Percentiles rank a stretch among this genome's conserved stretches.
Evolutionary conservation across 192 early-diverging fungal genomes (phyloP).

Genomic region (Piromyces sp.): DNA sequence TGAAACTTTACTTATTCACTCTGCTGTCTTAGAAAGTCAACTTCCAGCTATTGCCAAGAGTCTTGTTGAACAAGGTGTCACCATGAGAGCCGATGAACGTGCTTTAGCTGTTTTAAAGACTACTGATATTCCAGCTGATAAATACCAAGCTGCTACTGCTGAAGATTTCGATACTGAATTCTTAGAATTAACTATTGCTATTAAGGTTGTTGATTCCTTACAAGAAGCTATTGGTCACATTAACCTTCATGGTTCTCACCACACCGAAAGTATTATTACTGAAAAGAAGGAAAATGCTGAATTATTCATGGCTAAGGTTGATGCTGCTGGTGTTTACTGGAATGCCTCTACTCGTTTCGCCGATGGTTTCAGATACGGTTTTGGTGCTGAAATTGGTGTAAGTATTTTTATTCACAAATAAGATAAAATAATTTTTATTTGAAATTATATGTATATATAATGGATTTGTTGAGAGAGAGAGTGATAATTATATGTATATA

Average conservation of each 20-base stretch:
- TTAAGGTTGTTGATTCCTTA: constrained; percentile 54
- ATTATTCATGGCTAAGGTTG: constrained; percentile 76
- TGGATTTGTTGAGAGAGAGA: too few species aligned
- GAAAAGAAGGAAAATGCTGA: constrained; percentile 52
- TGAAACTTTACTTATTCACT: constrained; percentile 82
- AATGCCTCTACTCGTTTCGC: constrained; percentile 92
- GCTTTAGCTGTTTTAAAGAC: constrained; percentile 15
- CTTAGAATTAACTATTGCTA: constrained; percentile 67
- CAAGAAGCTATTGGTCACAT: constrained; percentile 79
- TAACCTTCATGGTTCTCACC: constrained; percentile 81
- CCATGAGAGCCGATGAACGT: constrained; percentile 37
- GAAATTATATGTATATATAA: too few species aligned
- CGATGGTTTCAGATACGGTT: constrained; percentile 96
- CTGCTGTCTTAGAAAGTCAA: constrained; percentile 12
- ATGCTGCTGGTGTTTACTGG: constrained; percentile 96
- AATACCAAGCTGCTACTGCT: constrained; percentile 9
- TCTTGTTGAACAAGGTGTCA: constrained; percentile 39
- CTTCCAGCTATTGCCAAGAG: constrained; percentile 30
- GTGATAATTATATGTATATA: too few species aligned
- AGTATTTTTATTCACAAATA: too few species aligned
- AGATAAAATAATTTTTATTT: too few species aligned
- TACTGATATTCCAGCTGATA: constrained; percentile 4
- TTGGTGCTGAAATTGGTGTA: constrained; percentile 94
- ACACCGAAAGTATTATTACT: constrained; percentile 90
- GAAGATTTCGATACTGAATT: constrained; percentile 85